Base-by-base conservation (phyloP, 805 yeast genomes). In the Debaryomyces maramus region DNA sequence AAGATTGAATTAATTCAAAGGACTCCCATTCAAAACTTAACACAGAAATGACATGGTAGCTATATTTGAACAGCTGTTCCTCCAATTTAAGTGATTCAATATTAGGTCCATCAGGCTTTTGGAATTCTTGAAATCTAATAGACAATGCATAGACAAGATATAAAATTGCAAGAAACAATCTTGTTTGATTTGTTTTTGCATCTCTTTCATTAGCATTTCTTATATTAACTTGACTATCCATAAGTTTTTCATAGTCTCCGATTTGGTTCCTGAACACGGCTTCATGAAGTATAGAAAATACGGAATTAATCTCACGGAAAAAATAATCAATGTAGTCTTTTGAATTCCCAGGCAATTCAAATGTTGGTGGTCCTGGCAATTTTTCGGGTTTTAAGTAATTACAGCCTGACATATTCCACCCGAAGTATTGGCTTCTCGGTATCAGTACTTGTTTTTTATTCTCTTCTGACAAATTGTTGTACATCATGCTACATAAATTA, bases 351-450 rank as follows among this genome's bases (percentile, higher is more conserved):
- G 47, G 45, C 9, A 50, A 21, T 1, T 42, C 33, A 11, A 60
- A 43, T 3, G 53, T 58, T 1, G 73, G 70, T 9, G 54, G 39
- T 2, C 52, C 57, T 11, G 75, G 75, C 27, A 70, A 47, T 9
- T 41, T 46, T 20, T 64, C 67, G 3, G 60, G 52, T 19, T 44
- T 43, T 14, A 78, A 45, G 50, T 77, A 81, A 49, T 72, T 74
- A 20, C 70, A 70, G 1, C 85, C 85, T n/a, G 74, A 64, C 76
- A 80, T 61, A 52, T 81, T 81, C 85, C 85, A 81, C 11, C 83
- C 85, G 49, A 77, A 81, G 36, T 70, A 74, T 51, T 81, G 83
- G n/a, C 70, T 62, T 33, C 85, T 56, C 4, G 85, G 85, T n/a
- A 74, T 44, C 9, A 58, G 50, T 10, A 78, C 63, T 11, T 60